Evolutionary conservation across 768 basidiomycete species (phyloP).

Genomic region (Lentinula sp.): DNA sequence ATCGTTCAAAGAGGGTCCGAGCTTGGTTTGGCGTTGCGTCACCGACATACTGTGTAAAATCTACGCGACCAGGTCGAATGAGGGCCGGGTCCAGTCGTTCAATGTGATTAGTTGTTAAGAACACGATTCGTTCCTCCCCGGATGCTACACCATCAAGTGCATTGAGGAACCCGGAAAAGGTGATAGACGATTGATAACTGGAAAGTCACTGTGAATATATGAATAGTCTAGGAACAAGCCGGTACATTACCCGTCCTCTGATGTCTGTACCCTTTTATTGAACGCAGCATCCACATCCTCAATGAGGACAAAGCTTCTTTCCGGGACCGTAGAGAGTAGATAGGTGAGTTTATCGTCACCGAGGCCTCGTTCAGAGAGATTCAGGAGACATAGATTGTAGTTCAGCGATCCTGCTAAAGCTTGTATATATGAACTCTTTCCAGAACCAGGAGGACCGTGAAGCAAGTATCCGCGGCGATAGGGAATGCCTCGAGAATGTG

Average conservation of each 20-base stretch:
- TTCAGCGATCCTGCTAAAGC: slow-evolving; percentile 87
- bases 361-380: slow-evolving; percentile 92
- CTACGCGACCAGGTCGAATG: slow-evolving; percentile 93
- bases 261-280: slow-evolving; percentile 84
- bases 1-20: slow-evolving; percentile 67
- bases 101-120: slow-evolving; percentile 98
- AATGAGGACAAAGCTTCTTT: slow-evolving; percentile 89
- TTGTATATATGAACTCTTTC: slow-evolving; percentile 98
- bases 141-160: slow-evolving; percentile 97
- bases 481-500: slow-evolving; percentile 67
- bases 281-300: slow-evolving; percentile 98
- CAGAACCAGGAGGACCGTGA: slow-evolving; percentile 95
- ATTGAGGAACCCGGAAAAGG: slow-evolving; percentile 96
- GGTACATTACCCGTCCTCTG: slow-evolving; percentile 75
- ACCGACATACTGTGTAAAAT: slow-evolving; percentile 76
- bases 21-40: slow-evolving; percentile 85
- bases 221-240: slow-evolving; percentile 16
- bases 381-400: slow-evolving; percentile 95
- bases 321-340: slow-evolving; percentile 87
- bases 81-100: slow-evolving; percentile 88
- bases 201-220: not conserved
- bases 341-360: slow-evolving; percentile 96
- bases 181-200: slow-evolving; percentile 92
- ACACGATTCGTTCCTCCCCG: slow-evolving; percentile 95
- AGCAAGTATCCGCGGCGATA: slow-evolving; percentile 94